Conservation (phyloP, 2,329 filamentous ascomycete species). For the Paracorniculantispora psalliotae region DNA sequence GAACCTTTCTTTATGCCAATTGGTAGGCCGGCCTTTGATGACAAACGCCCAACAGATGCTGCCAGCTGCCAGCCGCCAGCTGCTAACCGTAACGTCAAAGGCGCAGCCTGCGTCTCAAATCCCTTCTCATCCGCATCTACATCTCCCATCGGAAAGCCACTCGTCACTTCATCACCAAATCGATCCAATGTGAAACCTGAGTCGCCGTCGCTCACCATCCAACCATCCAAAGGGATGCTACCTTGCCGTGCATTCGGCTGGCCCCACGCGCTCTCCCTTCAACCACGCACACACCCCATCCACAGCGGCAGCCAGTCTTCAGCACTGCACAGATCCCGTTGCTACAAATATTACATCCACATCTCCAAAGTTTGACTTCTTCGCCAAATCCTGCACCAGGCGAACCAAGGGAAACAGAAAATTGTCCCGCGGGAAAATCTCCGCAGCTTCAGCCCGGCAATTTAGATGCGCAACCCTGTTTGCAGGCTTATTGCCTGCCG, state of each 20-base stretch:
- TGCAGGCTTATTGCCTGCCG: neutral
- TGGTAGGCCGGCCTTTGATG: neutral
- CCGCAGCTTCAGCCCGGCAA: neutral
- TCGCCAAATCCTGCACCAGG: neutral
- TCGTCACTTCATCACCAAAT: slow-evolving; percentile 3
- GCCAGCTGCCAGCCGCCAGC: neutral
- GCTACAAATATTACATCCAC: neutral
- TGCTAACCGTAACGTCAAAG: neutral
- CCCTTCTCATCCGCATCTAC: neutral
- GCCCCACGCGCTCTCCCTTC: slow-evolving; percentile 8
- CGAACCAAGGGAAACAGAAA: too few relatives aligned
- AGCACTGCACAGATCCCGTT: neutral
- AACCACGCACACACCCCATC: neutral
- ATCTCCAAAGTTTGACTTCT: neutral
- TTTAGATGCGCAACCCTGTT: neutral
- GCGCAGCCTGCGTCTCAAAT: neutral
- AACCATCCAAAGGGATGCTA: neutral
- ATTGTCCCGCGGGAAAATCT: neutral
- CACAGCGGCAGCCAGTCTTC: neutral
- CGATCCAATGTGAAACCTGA: neutral
- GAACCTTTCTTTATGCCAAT: too few relatives aligned
- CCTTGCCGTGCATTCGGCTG: neutral
- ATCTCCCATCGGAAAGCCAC: neutral
- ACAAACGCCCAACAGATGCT: neutral
- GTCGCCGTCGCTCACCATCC: neutral